Evolutionary conservation across 2,329 filamentous ascomycete species (phyloP).

Genomic region (Neofusicoccum parvum): DNA sequence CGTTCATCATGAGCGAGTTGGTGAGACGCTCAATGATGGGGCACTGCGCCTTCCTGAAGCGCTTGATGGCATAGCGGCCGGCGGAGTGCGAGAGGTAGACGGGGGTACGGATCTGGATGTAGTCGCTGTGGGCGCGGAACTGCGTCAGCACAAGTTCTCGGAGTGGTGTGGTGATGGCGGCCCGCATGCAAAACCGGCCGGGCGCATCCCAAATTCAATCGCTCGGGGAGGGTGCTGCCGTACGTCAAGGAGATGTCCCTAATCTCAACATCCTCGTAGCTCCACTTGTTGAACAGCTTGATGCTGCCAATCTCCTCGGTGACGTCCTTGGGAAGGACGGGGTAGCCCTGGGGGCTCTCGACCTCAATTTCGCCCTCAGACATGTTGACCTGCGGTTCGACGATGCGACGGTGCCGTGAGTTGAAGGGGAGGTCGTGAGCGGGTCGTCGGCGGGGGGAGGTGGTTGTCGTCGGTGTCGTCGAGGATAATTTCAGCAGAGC

Average conservation of each 20-base stretch:
- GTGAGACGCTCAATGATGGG: constrained; percentile 99
- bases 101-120: constrained; percentile 98
- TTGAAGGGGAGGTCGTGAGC: constrained; percentile 14
- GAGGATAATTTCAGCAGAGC: constrained; percentile 22
- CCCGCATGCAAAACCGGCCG: neutral
- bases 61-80: constrained; percentile 97
- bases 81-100: constrained; percentile 99
- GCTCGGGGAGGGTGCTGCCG: constrained; percentile 42
- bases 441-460: constrained; percentile 21
- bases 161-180: no score
- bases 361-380: constrained; percentile 98
- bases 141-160: constrained; percentile 33
- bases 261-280: constrained; percentile 99
- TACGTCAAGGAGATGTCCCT: constrained; percentile 99
- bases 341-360: constrained; percentile 73
- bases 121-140: constrained; percentile 69
- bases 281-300: constrained; percentile 99
- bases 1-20: constrained; percentile 99
- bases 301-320: constrained; percentile 84
- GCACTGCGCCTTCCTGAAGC: constrained; percentile 99
- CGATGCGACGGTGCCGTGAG: constrained; percentile 8
- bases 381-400: constrained; percentile 63
- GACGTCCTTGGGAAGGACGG: constrained; percentile 91
- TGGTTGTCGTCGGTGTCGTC: constrained; percentile 24
- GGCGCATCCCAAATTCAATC: neutral